Evolutionary conservation across 768 basidiomycete species (phyloP), one percentile per base, ranked within the genome.

Genomic region (Suillus discolor): DNA sequence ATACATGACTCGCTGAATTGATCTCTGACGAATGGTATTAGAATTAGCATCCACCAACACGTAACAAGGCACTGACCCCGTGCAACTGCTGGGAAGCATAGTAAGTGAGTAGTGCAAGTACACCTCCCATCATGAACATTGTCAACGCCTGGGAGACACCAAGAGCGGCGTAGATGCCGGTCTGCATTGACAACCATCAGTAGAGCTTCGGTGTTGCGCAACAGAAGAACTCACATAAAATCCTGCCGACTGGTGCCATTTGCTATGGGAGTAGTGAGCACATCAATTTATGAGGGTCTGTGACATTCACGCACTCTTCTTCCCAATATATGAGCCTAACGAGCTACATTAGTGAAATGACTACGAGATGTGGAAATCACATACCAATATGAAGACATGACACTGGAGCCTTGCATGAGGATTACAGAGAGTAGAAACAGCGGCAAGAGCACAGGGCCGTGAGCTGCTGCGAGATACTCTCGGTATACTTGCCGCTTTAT

Each of bases 81-180:
- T 94, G 91, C 44, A 96, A 74, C 3, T 76, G 73, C 72, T 85
- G 85, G 8, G 94, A 96, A 2, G 94, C 91, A 73, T 90, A 89
- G 74, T 87, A 95, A 11, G 91, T 89, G 66, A 95, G 76, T 53
- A 89, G 63, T 0, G 91, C 89, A 70, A 89, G 86, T 15, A 80
- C 75, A 49, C 81, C 76, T 41, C 92, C 92, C 82, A 89, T 88
- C 62, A 89, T 66, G 79, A 93, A 94, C 65, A 84, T 80, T 9
- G 85, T 79, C 15, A 92, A 39, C 0, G 94, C 90, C 72, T 93
- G 91, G 0, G 83, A 79, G 51, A 91, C 79, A 67, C 92, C 93
- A 2, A 95, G 81, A 25, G 75, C 83, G 16, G 90, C 93, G 71
- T 95, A 96, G 18, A 94, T 82, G 54, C 87, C 92, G 89, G 93